Conservation (phyloP, 2,329 filamentous ascomycete genomes). For the Fusarium piperis region DNA sequence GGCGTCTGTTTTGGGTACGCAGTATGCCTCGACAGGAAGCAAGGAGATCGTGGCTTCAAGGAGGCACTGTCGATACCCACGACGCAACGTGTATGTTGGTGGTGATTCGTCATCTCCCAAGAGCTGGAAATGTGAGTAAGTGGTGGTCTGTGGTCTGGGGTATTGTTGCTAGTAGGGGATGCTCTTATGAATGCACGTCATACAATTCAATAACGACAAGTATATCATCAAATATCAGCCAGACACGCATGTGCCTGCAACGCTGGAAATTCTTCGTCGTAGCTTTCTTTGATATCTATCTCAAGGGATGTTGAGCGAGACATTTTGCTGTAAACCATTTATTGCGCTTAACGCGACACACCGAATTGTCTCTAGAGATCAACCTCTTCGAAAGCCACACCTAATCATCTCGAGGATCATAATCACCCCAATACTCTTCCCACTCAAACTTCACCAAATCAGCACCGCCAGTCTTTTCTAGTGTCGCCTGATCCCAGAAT, state of each 20-base stretch:
- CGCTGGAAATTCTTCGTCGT: not conserved
- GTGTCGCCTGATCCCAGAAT: not conserved
- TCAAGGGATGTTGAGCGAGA: not conserved
- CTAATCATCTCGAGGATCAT: not conserved
- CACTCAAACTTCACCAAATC: not conserved
- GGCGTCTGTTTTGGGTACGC: not conserved
- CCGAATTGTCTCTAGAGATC: not conserved
- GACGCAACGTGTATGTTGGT: not conserved
- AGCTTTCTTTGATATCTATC: not conserved
- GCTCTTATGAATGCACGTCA: not conserved
- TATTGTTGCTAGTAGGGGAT: not conserved
- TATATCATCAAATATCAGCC: not conserved
- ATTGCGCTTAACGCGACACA: not conserved
- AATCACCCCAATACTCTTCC: not conserved
- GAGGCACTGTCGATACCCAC: not conserved
- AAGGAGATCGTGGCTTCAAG: not conserved
- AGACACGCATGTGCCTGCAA: not conserved
- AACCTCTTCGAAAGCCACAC: not conserved
- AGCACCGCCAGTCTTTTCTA: not conserved
- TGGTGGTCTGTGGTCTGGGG: not conserved
- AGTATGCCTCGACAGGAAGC: not conserved
- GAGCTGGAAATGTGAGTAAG: not conserved
- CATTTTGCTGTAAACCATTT: not conserved
- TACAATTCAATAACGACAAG: not conserved
- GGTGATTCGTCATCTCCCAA: not conserved